Evolutionary conservation across 2,329 filamentous ascomycete genomes (phyloP).

Genomic region (Neonectria coccinea): DNA sequence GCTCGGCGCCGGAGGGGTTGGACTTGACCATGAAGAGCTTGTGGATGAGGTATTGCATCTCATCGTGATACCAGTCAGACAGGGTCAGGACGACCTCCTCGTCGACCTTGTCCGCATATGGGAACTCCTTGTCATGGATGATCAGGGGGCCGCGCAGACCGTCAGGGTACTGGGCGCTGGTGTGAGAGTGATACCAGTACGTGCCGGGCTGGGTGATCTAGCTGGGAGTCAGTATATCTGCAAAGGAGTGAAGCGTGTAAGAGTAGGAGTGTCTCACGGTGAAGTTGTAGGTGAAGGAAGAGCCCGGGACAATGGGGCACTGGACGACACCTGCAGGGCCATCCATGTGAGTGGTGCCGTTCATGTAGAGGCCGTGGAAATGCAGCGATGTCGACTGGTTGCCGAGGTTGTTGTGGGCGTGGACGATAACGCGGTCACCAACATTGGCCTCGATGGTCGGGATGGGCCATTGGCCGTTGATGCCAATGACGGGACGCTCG

Average conservation of each 20-base stretch:
- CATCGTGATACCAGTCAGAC: conserved; percentile 78
- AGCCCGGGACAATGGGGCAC: conserved; percentile 73
- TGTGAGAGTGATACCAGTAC: conserved; percentile 84
- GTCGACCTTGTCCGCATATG: conserved; percentile 68
- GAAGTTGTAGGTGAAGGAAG: conserved; percentile 76
- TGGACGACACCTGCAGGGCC: conserved; percentile 75
- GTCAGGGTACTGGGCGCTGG: conserved; percentile 76
- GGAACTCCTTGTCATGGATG: conserved; percentile 71
- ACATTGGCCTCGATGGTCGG: conserved; percentile 72
- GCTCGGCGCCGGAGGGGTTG: conserved; percentile 70
- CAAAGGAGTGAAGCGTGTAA: not conserved
- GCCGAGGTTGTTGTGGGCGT: conserved; percentile 69
- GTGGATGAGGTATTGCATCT: conserved; percentile 60
- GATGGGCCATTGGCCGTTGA: conserved; percentile 82
- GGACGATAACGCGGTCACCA: conserved; percentile 71
- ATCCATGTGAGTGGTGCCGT: conserved; percentile 77
- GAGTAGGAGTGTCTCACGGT: conserved; percentile 58
- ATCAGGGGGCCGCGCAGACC: conserved; percentile 74
- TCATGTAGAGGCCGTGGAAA: conserved; percentile 80
- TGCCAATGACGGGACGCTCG: conserved; percentile 75
- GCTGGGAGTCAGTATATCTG: conserved; percentile 7
- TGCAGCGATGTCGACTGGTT: conserved; percentile 73
- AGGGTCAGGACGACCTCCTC: conserved; percentile 74
- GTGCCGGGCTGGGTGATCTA: conserved; percentile 75
- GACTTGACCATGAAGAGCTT: conserved; percentile 66